These are phyloP conservation scores for Polyporus arcularius DNA, from an alignment of 768 basidiomycete species.

Conservation along the genomic window DNA sequence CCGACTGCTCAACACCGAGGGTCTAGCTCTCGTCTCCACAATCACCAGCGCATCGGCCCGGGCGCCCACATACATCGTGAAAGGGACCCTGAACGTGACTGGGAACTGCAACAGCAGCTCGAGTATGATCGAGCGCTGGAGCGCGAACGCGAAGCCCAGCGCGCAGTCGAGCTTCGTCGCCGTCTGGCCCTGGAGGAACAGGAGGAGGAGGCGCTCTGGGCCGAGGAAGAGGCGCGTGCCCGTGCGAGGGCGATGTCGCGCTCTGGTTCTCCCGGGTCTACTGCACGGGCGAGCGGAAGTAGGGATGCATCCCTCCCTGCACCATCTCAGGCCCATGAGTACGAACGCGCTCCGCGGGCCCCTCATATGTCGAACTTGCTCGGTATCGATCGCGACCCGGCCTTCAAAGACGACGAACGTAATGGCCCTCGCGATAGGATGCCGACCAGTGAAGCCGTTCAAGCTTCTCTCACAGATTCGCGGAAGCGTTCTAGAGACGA, in stretches of 20 bases:
- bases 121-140: constrained; percentile 27
- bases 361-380: constrained; percentile 23
- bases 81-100: constrained; percentile 44
- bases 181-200: constrained; percentile 23
- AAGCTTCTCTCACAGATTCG: constrained; percentile 22
- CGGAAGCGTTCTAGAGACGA: constrained; percentile 64
- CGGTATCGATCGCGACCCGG: constrained; percentile 22
- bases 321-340: constrained; percentile 19
- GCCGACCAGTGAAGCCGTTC: constrained; percentile 16
- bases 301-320: constrained; percentile 25
- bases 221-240: constrained; percentile 16
- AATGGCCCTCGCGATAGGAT: constrained; percentile 13
- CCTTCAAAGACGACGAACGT: constrained; percentile 23
- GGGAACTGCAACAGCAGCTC: constrained; percentile 26
- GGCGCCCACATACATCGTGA: constrained; percentile 53
- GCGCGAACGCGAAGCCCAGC: constrained; percentile 24
- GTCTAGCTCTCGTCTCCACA: constrained; percentile 38
- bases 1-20: constrained; percentile 17
- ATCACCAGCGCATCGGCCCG: constrained; percentile 69
- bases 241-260: constrained; percentile 22
- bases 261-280: constrained; percentile 26
- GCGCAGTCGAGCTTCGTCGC: constrained; percentile 20
- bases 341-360: constrained; percentile 21
- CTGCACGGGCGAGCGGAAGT: constrained; percentile 22
- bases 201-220: constrained; percentile 21